These are phyloP conservation scores for Closterium sp. DNA, from an alignment of 139 green algal species.

Conservation along the genomic window DNA sequence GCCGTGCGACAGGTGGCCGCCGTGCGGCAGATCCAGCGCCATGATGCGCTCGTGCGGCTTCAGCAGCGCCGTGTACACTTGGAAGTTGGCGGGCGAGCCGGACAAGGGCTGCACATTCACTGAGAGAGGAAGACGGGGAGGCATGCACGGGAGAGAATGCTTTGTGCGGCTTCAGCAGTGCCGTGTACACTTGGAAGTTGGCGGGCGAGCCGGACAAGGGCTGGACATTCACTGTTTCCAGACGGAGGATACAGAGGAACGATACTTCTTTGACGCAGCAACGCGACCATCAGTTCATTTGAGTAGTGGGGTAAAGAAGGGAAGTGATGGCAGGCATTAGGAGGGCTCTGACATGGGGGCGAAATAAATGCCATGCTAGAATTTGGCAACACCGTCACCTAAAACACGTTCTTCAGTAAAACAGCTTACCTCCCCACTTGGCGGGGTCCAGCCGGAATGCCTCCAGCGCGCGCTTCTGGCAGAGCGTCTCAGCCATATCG, in stretches of 20 bases:
- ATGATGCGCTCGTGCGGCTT: constrained; percentile 98
- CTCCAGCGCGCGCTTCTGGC: constrained; percentile 82
- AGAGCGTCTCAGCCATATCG: constrained; percentile 88
- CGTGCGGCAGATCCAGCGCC: constrained; percentile 95
- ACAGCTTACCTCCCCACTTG: constrained; percentile 76
- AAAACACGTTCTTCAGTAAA: neutral
- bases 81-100: constrained; percentile 96
- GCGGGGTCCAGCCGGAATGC: constrained; percentile 76
- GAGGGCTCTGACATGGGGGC: neutral
- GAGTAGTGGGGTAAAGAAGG: too few relatives aligned
- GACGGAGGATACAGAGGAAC: too few relatives aligned
- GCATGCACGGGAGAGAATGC: too few relatives aligned
- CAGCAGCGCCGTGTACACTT: constrained; percentile 96
- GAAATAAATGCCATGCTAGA: neutral
- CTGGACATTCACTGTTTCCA: constrained; percentile 83
- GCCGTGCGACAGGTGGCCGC: constrained; percentile 94
- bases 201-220: constrained; percentile 89
- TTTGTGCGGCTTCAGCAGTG: constrained; percentile 94
- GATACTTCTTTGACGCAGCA: too few relatives aligned
- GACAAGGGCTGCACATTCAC: constrained; percentile 89
- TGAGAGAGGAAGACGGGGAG: neutral
- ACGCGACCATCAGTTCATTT: too few relatives aligned
- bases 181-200: constrained; percentile 99
- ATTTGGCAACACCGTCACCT: neutral
- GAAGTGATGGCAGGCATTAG: neutral